Conservation (phyloP, 2,329 filamentous ascomycete species). For the Fusarium fujikuroi region DNA sequence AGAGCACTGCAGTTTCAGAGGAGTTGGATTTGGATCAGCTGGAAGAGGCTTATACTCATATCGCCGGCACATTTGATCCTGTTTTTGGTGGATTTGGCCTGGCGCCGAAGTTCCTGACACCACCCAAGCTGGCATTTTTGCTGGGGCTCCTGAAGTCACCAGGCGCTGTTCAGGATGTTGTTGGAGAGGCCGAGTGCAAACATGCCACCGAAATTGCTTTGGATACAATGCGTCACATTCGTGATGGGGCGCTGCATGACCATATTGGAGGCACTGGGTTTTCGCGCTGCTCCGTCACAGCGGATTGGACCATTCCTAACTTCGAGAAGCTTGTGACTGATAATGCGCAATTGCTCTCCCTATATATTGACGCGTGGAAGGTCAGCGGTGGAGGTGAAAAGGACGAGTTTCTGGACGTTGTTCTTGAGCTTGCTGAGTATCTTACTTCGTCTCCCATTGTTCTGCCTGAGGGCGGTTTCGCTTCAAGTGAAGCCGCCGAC, state of each 20-base stretch:
- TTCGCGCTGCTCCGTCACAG: slow-evolving; percentile 84
- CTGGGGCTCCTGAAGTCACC: slow-evolving; percentile 79
- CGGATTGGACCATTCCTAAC: slow-evolving; percentile 92
- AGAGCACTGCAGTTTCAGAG: slow-evolving; percentile 61
- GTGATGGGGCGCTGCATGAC: slow-evolving; percentile 64
- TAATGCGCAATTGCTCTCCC: slow-evolving; percentile 83
- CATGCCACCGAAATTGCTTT: slow-evolving; percentile 82
- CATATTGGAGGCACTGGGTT: slow-evolving; percentile 66
- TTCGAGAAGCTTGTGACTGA: slow-evolving; percentile 98
- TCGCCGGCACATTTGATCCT: slow-evolving; percentile 81
- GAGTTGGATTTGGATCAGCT: slow-evolving; percentile 89
- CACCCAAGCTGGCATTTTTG: slow-evolving; percentile 85
- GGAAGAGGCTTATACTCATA: slow-evolving; percentile 88
- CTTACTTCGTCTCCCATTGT: slow-evolving; percentile 77
- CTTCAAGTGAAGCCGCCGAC: slow-evolving; percentile 90
- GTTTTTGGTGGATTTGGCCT: slow-evolving; percentile 82
- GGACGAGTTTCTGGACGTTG: slow-evolving; percentile 78
- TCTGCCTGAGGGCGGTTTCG: slow-evolving; percentile 78
- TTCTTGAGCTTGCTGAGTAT: slow-evolving; percentile 88
- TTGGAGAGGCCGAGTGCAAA: slow-evolving; percentile 82
- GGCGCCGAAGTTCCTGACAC: slow-evolving; percentile 90
- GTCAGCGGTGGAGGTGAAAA: slow-evolving; percentile 62
- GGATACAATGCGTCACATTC: slow-evolving; percentile 80
- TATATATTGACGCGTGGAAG: slow-evolving; percentile 89
- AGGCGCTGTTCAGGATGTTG: slow-evolving; percentile 79